phyloP scores from a whole-genome alignment of 306 rosid species.

The Cucumis melo region DNA sequence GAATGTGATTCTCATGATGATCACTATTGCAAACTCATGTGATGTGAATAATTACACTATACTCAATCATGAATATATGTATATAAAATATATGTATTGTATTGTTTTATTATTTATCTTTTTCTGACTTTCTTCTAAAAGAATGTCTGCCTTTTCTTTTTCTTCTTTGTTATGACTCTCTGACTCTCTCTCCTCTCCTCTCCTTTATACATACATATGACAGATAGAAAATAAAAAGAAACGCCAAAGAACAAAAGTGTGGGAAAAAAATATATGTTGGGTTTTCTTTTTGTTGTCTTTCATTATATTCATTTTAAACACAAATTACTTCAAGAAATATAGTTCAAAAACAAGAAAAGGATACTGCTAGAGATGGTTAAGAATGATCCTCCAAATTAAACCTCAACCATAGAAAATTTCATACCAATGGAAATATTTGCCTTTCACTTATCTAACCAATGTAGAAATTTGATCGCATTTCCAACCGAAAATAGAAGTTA shows the following conservation, averaged over 20 bases:
- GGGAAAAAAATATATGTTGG: neutral
- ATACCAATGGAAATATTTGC: too few species aligned
- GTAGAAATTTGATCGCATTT: too few species aligned
- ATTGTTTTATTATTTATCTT: neutral
- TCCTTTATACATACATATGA: constrained; percentile 18
- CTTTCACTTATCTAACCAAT: too few species aligned
- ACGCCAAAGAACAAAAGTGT: constrained; percentile 19
- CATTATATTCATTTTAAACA: neutral
- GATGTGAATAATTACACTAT: constrained; percentile 61
- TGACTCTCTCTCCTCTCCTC: neutral
- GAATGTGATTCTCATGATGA: constrained; percentile 60
- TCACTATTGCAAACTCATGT: constrained; percentile 62
- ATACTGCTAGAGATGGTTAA: too few species aligned
- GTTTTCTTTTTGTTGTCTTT: neutral
- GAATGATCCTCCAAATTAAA: too few species aligned
- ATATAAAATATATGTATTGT: neutral
- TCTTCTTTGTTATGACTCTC: neutral
- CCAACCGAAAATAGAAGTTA: too few species aligned
- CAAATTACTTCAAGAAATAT: too few species aligned
- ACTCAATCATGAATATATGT: constrained; percentile 36
- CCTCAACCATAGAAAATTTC: too few species aligned
- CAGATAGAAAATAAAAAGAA: constrained; percentile 10
- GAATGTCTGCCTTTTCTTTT: neutral
- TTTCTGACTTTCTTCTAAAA: constrained; percentile 11
- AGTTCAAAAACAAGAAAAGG: too few species aligned